Evolutionary conservation across 371 early-diverging fungal species (phyloP).

Genomic region (Fennellomyces sp.): DNA sequence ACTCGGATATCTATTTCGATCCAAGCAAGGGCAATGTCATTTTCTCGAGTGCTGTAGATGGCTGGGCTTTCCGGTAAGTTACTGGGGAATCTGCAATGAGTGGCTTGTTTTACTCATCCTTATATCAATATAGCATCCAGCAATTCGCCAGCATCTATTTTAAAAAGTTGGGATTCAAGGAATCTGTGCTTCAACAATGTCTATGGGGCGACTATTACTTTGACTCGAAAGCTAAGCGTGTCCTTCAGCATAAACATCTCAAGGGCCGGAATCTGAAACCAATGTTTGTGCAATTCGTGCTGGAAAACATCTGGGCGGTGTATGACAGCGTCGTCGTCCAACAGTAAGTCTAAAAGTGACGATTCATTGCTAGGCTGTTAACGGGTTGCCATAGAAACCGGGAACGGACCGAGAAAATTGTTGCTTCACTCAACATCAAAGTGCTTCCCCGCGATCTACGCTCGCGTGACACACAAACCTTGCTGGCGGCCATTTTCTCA

Average conservation of each 20-base stretch:
- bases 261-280: slow-evolving; percentile 87
- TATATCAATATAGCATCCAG: slow-evolving; percentile 61
- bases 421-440: slow-evolving; percentile 83
- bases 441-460: slow-evolving; percentile 86
- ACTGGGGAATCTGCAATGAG: neutral
- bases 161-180: slow-evolving; percentile 88
- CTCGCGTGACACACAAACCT: slow-evolving; percentile 79
- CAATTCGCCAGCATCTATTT: slow-evolving; percentile 94
- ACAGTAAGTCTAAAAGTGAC: slow-evolving; percentile 62
- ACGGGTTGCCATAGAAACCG: slow-evolving; percentile 55
- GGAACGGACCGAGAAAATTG: slow-evolving; percentile 92
- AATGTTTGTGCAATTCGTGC: slow-evolving; percentile 94
- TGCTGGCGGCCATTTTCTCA: slow-evolving; percentile 80
- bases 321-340: slow-evolving; percentile 83
- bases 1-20: slow-evolving; percentile 91
- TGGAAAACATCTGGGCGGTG: slow-evolving; percentile 95
- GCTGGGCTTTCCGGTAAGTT: slow-evolving; percentile 94
- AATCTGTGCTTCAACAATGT: slow-evolving; percentile 67
- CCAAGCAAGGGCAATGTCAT: slow-evolving; percentile 96
- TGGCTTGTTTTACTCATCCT: slow-evolving; percentile 53
- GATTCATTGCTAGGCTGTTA: neutral
- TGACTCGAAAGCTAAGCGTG: slow-evolving; percentile 92
- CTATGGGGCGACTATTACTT: slow-evolving; percentile 98
- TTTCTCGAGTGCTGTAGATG: slow-evolving; percentile 94
- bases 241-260: slow-evolving; percentile 82